Conservation (phyloP, 257 asterid genomes). For the Solanum chiquidenum region DNA sequence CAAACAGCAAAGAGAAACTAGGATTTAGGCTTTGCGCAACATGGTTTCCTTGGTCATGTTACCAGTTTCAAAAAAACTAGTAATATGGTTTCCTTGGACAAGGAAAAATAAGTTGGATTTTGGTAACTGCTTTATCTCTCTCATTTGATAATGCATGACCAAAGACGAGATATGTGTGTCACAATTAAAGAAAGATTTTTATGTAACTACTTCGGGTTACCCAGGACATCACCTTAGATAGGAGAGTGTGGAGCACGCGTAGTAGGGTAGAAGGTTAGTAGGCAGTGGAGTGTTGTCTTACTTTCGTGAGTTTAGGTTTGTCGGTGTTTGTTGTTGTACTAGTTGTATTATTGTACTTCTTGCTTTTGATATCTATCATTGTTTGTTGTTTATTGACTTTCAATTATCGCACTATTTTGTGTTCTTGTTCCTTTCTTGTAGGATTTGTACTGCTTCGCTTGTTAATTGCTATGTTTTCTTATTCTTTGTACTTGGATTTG, state of each 20-base stretch:
- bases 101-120: neutral
- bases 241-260: neutral
- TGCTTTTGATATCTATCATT: no score
- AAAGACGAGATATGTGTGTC: neutral
- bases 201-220: neutral
- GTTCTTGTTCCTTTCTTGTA: neutral
- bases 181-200: neutral
- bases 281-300: neutral
- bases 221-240: neutral
- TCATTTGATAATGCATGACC: neutral
- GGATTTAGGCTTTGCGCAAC: neutral
- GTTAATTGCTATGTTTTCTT: neutral
- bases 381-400: neutral
- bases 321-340: neutral
- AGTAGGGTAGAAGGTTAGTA: neutral
- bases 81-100: neutral
- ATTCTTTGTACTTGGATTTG: neutral
- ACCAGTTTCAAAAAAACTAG: neutral
- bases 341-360: neutral
- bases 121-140: neutral
- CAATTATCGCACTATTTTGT: neutral
- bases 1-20: neutral
- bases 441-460: neutral
- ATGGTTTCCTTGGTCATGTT: neutral
- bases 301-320: neutral